Evolutionary conservation across 768 basidiomycete species (phyloP).

Genomic region (Exsudoporus frostii): DNA sequence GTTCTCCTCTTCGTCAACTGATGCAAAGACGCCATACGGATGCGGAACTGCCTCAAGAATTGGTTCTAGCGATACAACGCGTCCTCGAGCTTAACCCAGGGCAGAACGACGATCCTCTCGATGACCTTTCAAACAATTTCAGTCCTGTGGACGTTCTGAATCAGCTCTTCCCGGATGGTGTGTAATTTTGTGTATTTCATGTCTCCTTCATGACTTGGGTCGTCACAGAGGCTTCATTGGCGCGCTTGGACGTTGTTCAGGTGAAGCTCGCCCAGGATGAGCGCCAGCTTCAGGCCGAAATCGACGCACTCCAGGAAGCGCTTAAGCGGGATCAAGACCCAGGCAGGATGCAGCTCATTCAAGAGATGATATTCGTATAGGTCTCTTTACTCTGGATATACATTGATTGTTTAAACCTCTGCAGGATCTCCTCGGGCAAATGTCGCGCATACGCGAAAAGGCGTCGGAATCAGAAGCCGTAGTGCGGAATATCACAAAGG

Average conservation of each 20-base stretch:
- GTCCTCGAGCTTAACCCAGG: conserved; percentile 54
- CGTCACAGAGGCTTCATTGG: conserved; percentile 67
- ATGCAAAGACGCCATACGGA: conserved; percentile 24
- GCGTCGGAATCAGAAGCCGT: conserved; percentile 97
- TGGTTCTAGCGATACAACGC: conserved; percentile 67
- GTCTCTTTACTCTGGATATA: background rate
- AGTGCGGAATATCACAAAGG: conserved; percentile 91
- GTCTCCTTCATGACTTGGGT: background rate
- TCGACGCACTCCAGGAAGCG: conserved; percentile 62
- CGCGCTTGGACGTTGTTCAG: conserved; percentile 69
- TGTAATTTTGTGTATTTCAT: conserved; percentile 19
- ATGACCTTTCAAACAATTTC: conserved; percentile 57
- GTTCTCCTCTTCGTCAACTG: background rate
- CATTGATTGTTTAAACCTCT: conserved; percentile 4
- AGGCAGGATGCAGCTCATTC: conserved; percentile 84
- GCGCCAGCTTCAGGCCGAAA: conserved; percentile 65
- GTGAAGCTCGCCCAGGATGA: conserved; percentile 67
- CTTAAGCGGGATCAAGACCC: conserved; percentile 79
- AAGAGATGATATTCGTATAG: conserved; percentile 92
- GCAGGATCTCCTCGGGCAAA: conserved; percentile 91
- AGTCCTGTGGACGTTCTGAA: conserved; percentile 51
- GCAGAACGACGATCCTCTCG: conserved; percentile 50
- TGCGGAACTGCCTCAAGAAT: conserved; percentile 61
- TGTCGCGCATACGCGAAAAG: conserved; percentile 94
- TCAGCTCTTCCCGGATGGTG: conserved; percentile 78